Percentiles rank a stretch among this genome's conserved stretches.
Evolutionary conservation across 352 stramenopile species (phyloP).

Genomic region (Pythium pyrilobum): DNA sequence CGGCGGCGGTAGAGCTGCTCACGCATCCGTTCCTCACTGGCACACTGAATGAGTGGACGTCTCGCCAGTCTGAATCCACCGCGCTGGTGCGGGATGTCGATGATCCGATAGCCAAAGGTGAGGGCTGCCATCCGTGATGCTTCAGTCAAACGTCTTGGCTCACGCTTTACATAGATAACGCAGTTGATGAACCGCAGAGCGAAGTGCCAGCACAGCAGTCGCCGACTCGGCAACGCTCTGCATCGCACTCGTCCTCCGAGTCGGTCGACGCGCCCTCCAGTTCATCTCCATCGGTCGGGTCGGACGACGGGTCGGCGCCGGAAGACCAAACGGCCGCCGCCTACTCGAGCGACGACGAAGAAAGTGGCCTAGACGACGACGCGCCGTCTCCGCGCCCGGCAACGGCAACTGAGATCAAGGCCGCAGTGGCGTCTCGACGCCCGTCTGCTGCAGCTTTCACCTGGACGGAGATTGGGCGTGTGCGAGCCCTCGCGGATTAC

Average conservation of each 20-base stretch:
- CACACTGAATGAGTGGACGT: not conserved
- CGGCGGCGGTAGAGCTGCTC: slow-evolving; percentile 85
- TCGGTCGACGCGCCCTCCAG: not conserved
- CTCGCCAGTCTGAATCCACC: not conserved
- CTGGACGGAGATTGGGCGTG: slow-evolving; percentile 10
- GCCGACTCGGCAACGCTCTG: not conserved
- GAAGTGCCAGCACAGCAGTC: not conserved
- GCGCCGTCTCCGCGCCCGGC: not conserved
- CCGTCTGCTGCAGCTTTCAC: slow-evolving; percentile 1
- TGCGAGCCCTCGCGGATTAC: slow-evolving; percentile 36
- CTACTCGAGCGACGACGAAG: slow-evolving; percentile 20
- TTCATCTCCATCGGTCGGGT: not conserved
- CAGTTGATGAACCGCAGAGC: too few species aligned
- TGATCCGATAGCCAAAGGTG: too few species aligned
- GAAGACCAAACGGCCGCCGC: not conserved
- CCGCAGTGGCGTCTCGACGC: not conserved
- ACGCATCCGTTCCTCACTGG: slow-evolving; percentile 36
- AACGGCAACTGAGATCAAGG: not conserved
- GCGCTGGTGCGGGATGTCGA: too few species aligned
- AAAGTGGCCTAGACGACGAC: not conserved
- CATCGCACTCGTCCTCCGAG: not conserved
- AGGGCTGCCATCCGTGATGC: too few species aligned
- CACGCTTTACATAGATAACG: too few species aligned
- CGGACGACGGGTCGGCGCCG: not conserved
- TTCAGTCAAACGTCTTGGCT: too few species aligned